Evolutionary conservation across 805 yeast genomes (phyloP), one percentile per base, ranked within the genome.

Genomic region (Brettanomyces nanus): DNA sequence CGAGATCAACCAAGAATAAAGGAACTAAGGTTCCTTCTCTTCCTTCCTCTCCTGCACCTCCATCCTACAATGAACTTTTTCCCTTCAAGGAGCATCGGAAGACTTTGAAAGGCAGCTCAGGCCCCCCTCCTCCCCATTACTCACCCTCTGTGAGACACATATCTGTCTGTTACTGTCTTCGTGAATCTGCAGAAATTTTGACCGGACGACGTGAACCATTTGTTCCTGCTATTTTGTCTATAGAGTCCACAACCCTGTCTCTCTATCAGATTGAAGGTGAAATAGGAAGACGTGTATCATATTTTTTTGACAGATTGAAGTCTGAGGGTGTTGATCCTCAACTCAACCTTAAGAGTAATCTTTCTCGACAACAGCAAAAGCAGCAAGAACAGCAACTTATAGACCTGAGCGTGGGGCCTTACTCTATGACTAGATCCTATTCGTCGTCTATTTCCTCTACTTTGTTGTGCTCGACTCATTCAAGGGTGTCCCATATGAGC

Each of bases 221-320:
- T 31, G 25, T 40, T 19, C 62, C 63, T 1, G 44, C 51, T 3
- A 28, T 60, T 0, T 21, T 57, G 6, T 62, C 57, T 36, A 45
- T 60, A 25, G 57, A 60, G 39, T 58, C 63, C 6, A 59, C 63
- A 1, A 55, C 51, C 29, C 41, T 59, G 19, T 54, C 55, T 39
- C 26, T 59, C 10, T 54, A 55, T 33, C 29, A 38, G 4, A 5
- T 60, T 1, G 36, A 37, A 10, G 36, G 44, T 6, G 28, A 37
- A 6, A 44, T 43, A 22, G 37, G 33, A 14, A 47, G 38, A 26
- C 45, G 27, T 19, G 52, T 53, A 1, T 35, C 43, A 4, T 42
- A 46, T 34, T 47, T 46, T 22, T 55, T 55, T 31, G 36, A 44
- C 30, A 45, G 49, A 22, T 33, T 58, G 21, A 29, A 40, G 9